Conservation (phyloP, 1,284 basidiomycete genomes). For the Fomitiporia mediterranea region DNA sequence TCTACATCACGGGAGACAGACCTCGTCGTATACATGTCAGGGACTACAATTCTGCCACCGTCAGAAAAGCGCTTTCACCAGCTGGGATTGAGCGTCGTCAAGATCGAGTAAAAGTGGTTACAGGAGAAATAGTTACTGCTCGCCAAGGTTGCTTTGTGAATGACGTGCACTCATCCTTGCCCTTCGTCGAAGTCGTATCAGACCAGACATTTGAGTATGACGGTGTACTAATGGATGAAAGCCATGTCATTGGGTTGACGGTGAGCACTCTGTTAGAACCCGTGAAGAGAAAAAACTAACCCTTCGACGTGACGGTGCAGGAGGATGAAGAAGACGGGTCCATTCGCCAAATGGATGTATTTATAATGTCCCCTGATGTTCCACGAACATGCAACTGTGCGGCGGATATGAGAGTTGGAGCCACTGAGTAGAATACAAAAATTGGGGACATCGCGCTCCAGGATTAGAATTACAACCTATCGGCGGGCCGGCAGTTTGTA, state of each 20-base stretch:
- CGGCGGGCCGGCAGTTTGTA: background rate
- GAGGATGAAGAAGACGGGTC: conserved; percentile 19
- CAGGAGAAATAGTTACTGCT: conserved; percentile 9
- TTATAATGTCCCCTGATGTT: conserved; percentile 17
- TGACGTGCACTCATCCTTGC: conserved; percentile 30
- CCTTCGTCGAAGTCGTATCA: conserved; percentile 33
- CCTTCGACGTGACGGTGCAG: background rate
- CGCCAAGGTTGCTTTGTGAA: conserved; percentile 16
- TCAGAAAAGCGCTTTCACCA: conserved; percentile 1
- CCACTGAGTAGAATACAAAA: background rate
- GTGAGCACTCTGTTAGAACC: conserved; percentile 5
- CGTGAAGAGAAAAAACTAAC: background rate
- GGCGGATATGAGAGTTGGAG: background rate
- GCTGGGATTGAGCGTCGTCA: background rate
- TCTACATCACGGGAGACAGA: conserved; percentile 25
- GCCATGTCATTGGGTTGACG: conserved; percentile 40
- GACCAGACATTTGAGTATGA: conserved; percentile 32
- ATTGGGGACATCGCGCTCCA: background rate
- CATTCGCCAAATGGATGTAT: conserved; percentile 14
- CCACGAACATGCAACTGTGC: conserved; percentile 11
- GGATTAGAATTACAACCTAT: background rate
- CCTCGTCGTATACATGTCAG: conserved; percentile 29
- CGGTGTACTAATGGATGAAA: conserved; percentile 45
- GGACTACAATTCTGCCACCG: conserved; percentile 35
- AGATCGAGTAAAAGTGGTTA: conserved; percentile 1